Base-by-base conservation (phyloP, 2,329 filamentous ascomycete species). In the Ceratocystiopsis sp. region DNA sequence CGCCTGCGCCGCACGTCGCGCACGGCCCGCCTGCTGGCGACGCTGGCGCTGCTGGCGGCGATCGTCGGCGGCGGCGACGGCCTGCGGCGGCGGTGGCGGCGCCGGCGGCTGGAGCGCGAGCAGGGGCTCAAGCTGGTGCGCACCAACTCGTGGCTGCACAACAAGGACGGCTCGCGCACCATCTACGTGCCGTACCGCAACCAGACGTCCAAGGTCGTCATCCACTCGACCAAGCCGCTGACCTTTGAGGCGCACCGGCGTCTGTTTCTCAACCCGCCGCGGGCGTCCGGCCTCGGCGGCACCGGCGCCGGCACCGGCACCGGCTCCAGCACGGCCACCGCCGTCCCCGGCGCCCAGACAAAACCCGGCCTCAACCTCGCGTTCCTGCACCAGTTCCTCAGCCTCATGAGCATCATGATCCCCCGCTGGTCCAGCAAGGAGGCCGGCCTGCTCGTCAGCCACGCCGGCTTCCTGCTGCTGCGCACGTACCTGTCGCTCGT, bases 171-270 rank as follows among this genome's bases (percentile, higher is more conserved):
- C 41, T 89, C 85, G 40, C 73, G 91, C 44, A 93, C 86, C 14
- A 91, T 98, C 46, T 96, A 91, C 56, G 91, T 98, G 25, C 87
- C 89, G 2, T 91, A 94, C 61, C 85, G 84, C 59, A 75, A 86
- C 51, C 70, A 78, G 43, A 94, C 86, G 2, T 82, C 86, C 51
- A 93, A 93, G 60, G 89, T 98, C 40, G 80, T 82, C 45, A 95
- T 98, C 49, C 70, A 84, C 56, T 80, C 82, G 7, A 98, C 87
- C 25, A 95, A 95, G 57, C 75, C 78, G 17, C 81, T 89, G 34
- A 98, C 91, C 0, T 98, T 96, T 57, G 89, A 98, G 67, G 93
- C 91, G 7, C 91, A 98, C 62, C 75, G 91, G 29, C 73, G 93
- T 21, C 69, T 98, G 29, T 98, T 98, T 58, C 67, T 98, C 40